These are phyloP conservation scores for Metarhizium anisopliae DNA, from an alignment of 2,329 filamentous ascomycete species.

Conservation along the genomic window DNA sequence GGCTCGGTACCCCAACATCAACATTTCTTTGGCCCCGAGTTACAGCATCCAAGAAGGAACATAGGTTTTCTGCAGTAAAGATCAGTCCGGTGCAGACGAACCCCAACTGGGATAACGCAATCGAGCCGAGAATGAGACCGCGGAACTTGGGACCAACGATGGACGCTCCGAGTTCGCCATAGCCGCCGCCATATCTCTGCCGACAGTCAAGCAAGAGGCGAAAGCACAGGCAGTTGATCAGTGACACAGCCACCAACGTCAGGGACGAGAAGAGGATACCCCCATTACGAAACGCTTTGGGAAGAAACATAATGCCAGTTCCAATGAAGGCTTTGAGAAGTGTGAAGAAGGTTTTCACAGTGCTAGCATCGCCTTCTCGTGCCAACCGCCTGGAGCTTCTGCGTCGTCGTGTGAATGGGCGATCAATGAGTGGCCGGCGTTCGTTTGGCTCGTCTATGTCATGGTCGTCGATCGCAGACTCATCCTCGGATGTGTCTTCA, in stretches of 20 bases:
- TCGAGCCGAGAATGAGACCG: conserved; percentile 57
- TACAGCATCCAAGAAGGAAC: conserved; percentile 58
- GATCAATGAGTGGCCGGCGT: conserved; percentile 42
- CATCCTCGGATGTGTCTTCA: conserved; percentile 41
- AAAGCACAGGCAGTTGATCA: conserved; percentile 62
- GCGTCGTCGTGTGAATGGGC: conserved; percentile 34
- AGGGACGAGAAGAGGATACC: conserved; percentile 67
- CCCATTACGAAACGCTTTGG: conserved; percentile 71
- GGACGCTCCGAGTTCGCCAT: conserved; percentile 62
- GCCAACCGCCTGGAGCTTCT: conserved; percentile 35
- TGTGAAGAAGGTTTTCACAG: conserved; percentile 69
- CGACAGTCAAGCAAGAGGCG: conserved; percentile 62
- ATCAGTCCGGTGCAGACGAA: conserved; percentile 73
- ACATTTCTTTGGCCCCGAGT: conserved; percentile 38
- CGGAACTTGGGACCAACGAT: conserved; percentile 57
- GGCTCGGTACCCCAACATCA: conserved; percentile 37
- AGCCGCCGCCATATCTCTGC: conserved; percentile 55
- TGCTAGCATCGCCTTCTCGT: conserved; percentile 52
- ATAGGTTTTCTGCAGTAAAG: conserved; percentile 67
- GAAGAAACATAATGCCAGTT: conserved; percentile 74
- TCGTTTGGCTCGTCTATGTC: conserved; percentile 36
- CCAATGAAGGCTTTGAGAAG: conserved; percentile 71
- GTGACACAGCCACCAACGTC: conserved; percentile 55
- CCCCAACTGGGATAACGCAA: conserved; percentile 66
- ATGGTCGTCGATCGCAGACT: conserved; percentile 42